A percentile compares a stretch with the other conserved stretches of the same genome.
Conservation (phyloP, 306 rosid species). For the Nissolia schottii region DNA sequence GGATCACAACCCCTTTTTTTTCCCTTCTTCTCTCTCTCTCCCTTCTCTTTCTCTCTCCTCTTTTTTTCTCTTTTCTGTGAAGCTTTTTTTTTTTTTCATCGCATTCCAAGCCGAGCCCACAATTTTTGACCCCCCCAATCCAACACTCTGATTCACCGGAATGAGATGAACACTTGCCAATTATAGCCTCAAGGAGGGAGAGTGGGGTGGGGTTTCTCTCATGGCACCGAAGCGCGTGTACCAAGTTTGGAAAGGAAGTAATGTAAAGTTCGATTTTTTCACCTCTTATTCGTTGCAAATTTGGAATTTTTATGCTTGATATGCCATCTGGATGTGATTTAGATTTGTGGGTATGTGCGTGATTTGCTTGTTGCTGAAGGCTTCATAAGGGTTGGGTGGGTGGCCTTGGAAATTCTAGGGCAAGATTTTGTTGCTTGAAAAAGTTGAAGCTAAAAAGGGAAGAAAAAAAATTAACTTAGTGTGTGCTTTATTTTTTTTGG, state of each 20-base stretch:
- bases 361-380: conserved; percentile 9
- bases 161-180: conserved; percentile 41
- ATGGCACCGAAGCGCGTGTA: conserved; percentile 93
- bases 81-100: conserved; percentile 28
- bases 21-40: conserved; percentile 25
- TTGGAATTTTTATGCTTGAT: neutral
- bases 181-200: conserved; percentile 16
- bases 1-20: conserved; percentile 16
- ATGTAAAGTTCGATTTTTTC: conserved; percentile 51
- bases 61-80: neutral
- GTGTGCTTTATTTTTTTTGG: neutral
- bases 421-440: conserved; percentile 25
- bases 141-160: conserved; percentile 20
- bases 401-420: neutral
- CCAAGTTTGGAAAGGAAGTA: conserved; percentile 93
- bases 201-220: conserved; percentile 13
- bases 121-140: conserved; percentile 18
- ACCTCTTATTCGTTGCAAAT: neutral
- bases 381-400: neutral
- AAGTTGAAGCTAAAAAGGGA: neutral
- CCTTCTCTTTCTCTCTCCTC: neutral
- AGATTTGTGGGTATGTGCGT: conserved; percentile 24
- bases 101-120: conserved; percentile 23
- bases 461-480: neutral
- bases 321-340: conserved; percentile 20